A percentile compares a stretch with the other conserved stretches of the same genome.
phyloP scores from a whole-genome alignment of 495 filamentous ascomycete genomes.

The Apodospora peruviana region DNA sequence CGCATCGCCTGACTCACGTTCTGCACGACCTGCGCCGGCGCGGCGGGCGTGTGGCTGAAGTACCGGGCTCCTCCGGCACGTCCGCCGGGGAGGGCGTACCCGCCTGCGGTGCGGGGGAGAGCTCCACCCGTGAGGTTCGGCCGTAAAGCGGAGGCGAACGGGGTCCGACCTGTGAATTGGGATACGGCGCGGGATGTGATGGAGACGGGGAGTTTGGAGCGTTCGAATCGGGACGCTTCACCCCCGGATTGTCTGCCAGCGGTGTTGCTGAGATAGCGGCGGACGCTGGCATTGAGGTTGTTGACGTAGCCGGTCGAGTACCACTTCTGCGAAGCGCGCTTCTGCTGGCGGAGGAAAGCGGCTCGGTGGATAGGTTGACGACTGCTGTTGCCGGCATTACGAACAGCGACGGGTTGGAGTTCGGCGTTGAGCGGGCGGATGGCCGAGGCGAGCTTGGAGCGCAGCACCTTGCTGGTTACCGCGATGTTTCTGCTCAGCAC shows the following conservation, averaged over 20 bases:
- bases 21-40: slow-evolving; percentile 84
- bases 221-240: slow-evolving; percentile 45
- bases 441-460: slow-evolving; percentile 53
- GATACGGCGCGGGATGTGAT: slow-evolving; percentile 59
- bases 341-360: slow-evolving; percentile 67
- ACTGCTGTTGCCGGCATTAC: slow-evolving; percentile 36
- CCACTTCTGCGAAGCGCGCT: slow-evolving; percentile 55
- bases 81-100: slow-evolving; percentile 70
- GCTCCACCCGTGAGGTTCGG: slow-evolving; percentile 90
- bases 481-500: slow-evolving; percentile 62
- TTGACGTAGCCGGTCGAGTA: slow-evolving; percentile 52
- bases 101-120: slow-evolving; percentile 76
- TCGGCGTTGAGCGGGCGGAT: slow-evolving; percentile 41
- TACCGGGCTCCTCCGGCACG: slow-evolving; percentile 69
- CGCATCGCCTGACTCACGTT: slow-evolving; percentile 89
- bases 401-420: slow-evolving; percentile 45
- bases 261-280: slow-evolving; percentile 57
- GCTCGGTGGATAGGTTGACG: slow-evolving; percentile 68
- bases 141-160: slow-evolving; percentile 85
- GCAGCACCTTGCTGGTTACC: slow-evolving; percentile 45
- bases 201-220: slow-evolving; percentile 61
- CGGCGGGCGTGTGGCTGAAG: slow-evolving; percentile 83
- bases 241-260: slow-evolving; percentile 11
- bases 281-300: slow-evolving; percentile 50
- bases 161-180: slow-evolving; percentile 65